phyloP scores from a whole-genome alignment of 2,329 filamentous ascomycete species.

The Ambrosiella cleistominuta region DNA sequence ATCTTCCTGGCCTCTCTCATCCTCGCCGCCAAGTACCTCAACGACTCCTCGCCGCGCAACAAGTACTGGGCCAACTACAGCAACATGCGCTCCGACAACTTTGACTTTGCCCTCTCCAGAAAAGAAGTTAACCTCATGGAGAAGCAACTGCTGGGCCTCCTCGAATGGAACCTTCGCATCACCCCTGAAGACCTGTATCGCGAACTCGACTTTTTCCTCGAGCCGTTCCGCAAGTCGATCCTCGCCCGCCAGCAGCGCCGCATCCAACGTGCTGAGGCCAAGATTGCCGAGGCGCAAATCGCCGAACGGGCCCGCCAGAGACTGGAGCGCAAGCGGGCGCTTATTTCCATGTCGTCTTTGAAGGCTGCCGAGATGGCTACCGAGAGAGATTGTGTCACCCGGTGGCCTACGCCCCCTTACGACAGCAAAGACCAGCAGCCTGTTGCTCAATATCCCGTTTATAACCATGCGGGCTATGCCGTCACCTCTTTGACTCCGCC shows the following conservation, averaged over 20 bases:
- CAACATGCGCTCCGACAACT: constrained; percentile 45
- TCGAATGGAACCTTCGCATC: constrained; percentile 88
- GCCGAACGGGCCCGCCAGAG: too few relatives aligned
- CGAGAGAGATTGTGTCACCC: too few relatives aligned
- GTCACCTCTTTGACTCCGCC: constrained; percentile 21
- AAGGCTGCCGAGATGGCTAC: too few relatives aligned
- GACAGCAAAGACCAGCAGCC: constrained; percentile 20
- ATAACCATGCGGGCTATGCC: too few relatives aligned
- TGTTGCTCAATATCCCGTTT: constrained; percentile 24
- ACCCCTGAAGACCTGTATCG: constrained; percentile 68
- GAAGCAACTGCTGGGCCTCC: constrained; percentile 85
- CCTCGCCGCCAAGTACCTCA: constrained; percentile 86
- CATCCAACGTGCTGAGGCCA: constrained; percentile 31
- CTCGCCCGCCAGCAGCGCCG: constrained; percentile 32
- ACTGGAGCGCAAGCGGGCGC: too few relatives aligned
- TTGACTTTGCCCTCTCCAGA: constrained; percentile 74
- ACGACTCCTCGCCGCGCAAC: constrained; percentile 98
- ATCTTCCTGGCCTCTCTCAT: constrained; percentile 88
- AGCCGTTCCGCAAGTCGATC: constrained; percentile 54
- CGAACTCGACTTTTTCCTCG: constrained; percentile 76
- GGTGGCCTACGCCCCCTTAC: too few relatives aligned
- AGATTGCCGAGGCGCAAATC: constrained; percentile 23
- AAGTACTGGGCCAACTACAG: constrained; percentile 99
- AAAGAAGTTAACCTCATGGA: constrained; percentile 99
- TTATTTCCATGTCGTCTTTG: too few relatives aligned